These are phyloP conservation scores for Thalassiosira sp. DNA, from an alignment of 352 stramenopile genomes.

Conservation along the genomic window DNA sequence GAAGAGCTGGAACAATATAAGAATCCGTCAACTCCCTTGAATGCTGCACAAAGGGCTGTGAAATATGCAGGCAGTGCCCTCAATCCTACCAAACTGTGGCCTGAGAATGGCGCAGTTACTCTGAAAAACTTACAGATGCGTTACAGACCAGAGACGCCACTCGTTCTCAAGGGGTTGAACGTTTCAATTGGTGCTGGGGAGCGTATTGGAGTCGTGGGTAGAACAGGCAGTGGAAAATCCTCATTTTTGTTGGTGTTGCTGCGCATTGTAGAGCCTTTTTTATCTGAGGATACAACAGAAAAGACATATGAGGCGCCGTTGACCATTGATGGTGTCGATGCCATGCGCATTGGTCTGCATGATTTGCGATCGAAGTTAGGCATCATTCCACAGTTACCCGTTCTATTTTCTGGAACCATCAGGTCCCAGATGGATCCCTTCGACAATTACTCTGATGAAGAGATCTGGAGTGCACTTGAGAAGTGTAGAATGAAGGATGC, in stretches of 20 bases:
- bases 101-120: conserved; percentile 66
- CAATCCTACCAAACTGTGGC: conserved; percentile 61
- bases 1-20: conserved; percentile 55
- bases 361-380: conserved; percentile 70
- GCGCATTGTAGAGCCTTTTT: conserved; percentile 79
- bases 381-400: conserved; percentile 84
- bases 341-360: conserved; percentile 72
- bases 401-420: conserved; percentile 82
- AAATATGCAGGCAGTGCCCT: conserved; percentile 49
- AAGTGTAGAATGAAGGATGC: conserved; percentile 71
- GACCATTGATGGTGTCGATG: conserved; percentile 81
- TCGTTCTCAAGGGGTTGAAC: conserved; percentile 74
- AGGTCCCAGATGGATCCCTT: conserved; percentile 86
- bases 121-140: conserved; percentile 80
- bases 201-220: conserved; percentile 81
- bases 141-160: conserved; percentile 78
- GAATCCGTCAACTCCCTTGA: conserved; percentile 14
- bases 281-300: conserved; percentile 43
- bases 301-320: conserved; percentile 59
- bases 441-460: conserved; percentile 77
- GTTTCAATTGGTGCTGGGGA: conserved; percentile 78
- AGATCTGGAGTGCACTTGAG: conserved; percentile 74
- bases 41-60: conserved; percentile 49
- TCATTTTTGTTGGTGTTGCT: conserved; percentile 78
- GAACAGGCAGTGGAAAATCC: conserved; percentile 84